Conservation (phyloP, 2,329 filamentous ascomycete species). For the Ascochyta fabae region DNA sequence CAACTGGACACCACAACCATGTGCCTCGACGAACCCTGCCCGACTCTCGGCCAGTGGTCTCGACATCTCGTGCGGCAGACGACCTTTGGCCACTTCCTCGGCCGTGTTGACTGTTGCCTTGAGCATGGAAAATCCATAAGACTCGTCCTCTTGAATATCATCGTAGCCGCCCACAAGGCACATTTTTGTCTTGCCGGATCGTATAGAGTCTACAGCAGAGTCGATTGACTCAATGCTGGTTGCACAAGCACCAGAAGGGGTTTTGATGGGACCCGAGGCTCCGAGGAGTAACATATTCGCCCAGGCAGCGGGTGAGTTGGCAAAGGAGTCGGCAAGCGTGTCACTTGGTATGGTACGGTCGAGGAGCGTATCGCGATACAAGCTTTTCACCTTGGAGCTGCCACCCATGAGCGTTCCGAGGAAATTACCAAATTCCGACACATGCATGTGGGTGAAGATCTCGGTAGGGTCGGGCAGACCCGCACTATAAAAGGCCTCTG, state of each 20-base stretch:
- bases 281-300: slow-evolving; percentile 52
- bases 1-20: slow-evolving; percentile 49
- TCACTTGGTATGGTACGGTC: slow-evolving; percentile 44
- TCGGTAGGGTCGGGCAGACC: slow-evolving; percentile 46
- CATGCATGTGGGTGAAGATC: slow-evolving; percentile 44
- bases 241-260: slow-evolving; percentile 50
- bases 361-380: slow-evolving; percentile 41
- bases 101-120: slow-evolving; percentile 46
- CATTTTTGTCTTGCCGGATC: slow-evolving; percentile 38
- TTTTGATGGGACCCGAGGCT: slow-evolving; percentile 44
- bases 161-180: slow-evolving; percentile 48
- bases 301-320: slow-evolving; percentile 49
- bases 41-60: slow-evolving; percentile 44
- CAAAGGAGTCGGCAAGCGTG: slow-evolving; percentile 46
- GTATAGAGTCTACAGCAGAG: slow-evolving; percentile 44
- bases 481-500: slow-evolving; percentile 45
- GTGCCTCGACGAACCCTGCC: slow-evolving; percentile 48
- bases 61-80: slow-evolving; percentile 44
- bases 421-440: slow-evolving; percentile 46
- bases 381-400: slow-evolving; percentile 27
- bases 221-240: slow-evolving; percentile 50
- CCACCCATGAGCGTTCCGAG: slow-evolving; percentile 46
- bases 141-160: slow-evolving; percentile 34
- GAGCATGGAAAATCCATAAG: slow-evolving; percentile 43
- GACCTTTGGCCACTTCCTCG: slow-evolving; percentile 30